Conservation (phyloP, 2,329 filamentous ascomycete species). For the Pyricularia sp. region DNA sequence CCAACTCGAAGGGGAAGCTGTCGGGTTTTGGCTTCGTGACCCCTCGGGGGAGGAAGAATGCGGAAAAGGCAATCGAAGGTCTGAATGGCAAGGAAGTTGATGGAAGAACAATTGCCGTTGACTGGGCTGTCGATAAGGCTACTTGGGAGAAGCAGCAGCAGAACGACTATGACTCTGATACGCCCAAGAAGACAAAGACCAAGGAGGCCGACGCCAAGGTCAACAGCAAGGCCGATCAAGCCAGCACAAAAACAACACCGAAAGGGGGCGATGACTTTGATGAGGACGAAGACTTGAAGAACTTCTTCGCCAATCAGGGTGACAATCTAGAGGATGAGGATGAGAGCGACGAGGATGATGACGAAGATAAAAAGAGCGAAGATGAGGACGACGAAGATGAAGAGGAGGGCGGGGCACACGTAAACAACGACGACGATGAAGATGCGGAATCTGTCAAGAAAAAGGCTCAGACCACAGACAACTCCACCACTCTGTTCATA, state of each 20-base stretch:
- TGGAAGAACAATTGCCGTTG: conserved; percentile 80
- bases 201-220: conserved; percentile 28
- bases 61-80: conserved; percentile 74
- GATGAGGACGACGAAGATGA: conserved; percentile 26
- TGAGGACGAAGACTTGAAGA: conserved; percentile 32
- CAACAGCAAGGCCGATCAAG: conserved; percentile 17
- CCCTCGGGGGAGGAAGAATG: conserved; percentile 79
- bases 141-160: conserved; percentile 63
- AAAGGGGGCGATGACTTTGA: conserved; percentile 20
- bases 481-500: conserved; percentile 76
- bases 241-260: conserved; percentile 15
- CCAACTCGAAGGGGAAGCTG: conserved; percentile 66
- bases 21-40: conserved; percentile 91
- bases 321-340: conserved; percentile 49
- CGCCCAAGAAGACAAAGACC: conserved; percentile 17
- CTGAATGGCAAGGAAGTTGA: conserved; percentile 89
- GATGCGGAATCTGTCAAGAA: conserved; percentile 13
- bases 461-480: conserved; percentile 40
- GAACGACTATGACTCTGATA: conserved; percentile 25
- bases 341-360: conserved; percentile 31
- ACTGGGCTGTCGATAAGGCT: conserved; percentile 92
- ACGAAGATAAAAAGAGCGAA: conserved; percentile 32
- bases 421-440: conserved; percentile 22
- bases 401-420: conserved; percentile 28
- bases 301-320: conserved; percentile 50